phyloP scores from a whole-genome alignment of 2,329 filamentous ascomycete genomes.

The Magnaporthiopsis rhizophila region DNA sequence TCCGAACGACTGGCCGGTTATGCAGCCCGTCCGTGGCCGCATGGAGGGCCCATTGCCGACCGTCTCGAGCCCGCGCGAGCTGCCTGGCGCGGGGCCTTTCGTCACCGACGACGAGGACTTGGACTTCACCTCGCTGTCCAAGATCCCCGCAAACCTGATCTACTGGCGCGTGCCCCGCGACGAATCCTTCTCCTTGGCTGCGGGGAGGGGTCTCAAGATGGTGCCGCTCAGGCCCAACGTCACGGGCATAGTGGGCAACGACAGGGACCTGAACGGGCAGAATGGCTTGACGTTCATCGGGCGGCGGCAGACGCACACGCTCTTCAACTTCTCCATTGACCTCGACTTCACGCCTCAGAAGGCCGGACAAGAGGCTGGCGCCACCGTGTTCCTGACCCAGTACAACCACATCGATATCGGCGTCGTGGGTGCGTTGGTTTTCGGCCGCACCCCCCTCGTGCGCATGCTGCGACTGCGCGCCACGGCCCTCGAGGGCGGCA shows the following conservation, averaged over 20 bases:
- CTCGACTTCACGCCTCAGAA: conserved; percentile 18
- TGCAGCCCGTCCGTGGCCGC: conserved; percentile 31
- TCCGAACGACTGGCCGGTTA: conserved; percentile 36
- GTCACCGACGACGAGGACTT: conserved; percentile 34
- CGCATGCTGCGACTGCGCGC: conserved; percentile 8
- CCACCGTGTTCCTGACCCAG: conserved; percentile 26
- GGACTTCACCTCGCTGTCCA: conserved; percentile 27
- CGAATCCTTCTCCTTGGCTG: conserved; percentile 19
- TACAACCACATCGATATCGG: conserved; percentile 24
- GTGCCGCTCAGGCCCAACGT: conserved; percentile 21
- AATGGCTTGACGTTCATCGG: conserved; percentile 22
- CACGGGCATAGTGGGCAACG: conserved; percentile 14
- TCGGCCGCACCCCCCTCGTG: conserved; percentile 1
- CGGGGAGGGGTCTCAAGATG: conserved; percentile 18
- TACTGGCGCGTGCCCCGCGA: conserved; percentile 24
- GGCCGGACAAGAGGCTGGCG: conserved; percentile 23
- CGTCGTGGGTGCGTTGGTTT: conserved; percentile 15
- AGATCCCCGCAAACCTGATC: conserved; percentile 22
- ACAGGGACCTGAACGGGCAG: conserved; percentile 16
- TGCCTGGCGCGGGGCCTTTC: conserved; percentile 33
- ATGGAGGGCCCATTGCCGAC: conserved; percentile 37
- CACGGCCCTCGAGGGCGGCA: conserved; percentile 12
- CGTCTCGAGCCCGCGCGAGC: conserved; percentile 16
- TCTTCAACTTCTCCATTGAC: conserved; percentile 24
- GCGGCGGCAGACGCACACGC: conserved; percentile 22